phyloP scores from a whole-genome alignment of 345 rosid species.

The Viola odorata region DNA sequence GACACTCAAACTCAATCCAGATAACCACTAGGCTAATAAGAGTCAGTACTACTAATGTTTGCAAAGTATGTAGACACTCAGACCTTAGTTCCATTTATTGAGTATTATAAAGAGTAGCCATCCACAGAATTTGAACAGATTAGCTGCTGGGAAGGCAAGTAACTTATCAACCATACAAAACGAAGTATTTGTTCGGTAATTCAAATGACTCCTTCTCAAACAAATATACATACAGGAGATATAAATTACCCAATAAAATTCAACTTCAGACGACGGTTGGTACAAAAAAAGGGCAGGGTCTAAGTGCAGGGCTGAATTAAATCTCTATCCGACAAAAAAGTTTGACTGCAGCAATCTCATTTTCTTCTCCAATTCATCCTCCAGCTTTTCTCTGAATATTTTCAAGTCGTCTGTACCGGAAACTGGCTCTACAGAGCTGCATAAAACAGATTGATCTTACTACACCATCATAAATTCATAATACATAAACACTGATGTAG shows the following conservation, averaged over 20 bases:
- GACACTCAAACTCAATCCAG: too few relatives aligned
- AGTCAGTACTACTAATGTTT: too few relatives aligned
- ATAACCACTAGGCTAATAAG: too few relatives aligned
- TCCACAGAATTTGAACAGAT: neutral
- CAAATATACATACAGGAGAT: slow-evolving; percentile 15
- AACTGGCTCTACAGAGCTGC: slow-evolving; percentile 48
- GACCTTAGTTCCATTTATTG: neutral
- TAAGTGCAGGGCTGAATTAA: slow-evolving; percentile 5
- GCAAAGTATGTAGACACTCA: neutral
- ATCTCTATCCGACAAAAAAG: slow-evolving; percentile 1
- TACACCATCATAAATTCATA: neutral
- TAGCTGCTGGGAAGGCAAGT: slow-evolving; percentile 20
- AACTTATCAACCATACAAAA: slow-evolving; percentile 1
- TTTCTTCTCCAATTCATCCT: slow-evolving; percentile 21
- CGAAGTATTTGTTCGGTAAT: slow-evolving; percentile 18
- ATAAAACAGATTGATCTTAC: neutral
- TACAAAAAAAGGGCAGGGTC: slow-evolving; percentile 4
- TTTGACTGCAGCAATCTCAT: neutral
- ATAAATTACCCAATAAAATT: slow-evolving; percentile 26
- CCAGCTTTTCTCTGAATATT: slow-evolving; percentile 22
- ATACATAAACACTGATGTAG: too few relatives aligned
- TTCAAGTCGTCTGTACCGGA: slow-evolving; percentile 38
- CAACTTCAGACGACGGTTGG: slow-evolving; percentile 5
- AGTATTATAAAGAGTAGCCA: neutral
- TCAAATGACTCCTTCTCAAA: slow-evolving; percentile 14